These are phyloP conservation scores for Cladosporium sp. DNA, from an alignment of 2,329 filamentous ascomycete genomes.

Conservation along the genomic window DNA sequence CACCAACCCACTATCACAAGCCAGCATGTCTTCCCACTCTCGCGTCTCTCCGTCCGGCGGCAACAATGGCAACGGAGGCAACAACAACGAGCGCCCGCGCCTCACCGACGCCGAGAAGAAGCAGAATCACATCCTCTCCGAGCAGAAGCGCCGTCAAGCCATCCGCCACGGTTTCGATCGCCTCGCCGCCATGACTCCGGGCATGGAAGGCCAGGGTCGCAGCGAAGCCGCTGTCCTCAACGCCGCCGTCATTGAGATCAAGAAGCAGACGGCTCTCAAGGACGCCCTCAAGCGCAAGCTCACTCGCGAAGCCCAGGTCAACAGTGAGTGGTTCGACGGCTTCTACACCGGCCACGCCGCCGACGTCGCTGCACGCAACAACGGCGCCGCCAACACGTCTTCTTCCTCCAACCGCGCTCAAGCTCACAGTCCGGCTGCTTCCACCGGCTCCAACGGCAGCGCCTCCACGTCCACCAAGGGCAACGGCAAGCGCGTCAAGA, in stretches of 20 bases:
- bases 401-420: not conserved
- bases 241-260: slow-evolving; percentile 36
- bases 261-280: slow-evolving; percentile 5
- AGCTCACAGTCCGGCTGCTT: not conserved
- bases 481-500: not conserved
- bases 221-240: slow-evolving; percentile 82
- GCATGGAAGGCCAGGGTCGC: slow-evolving; percentile 74
- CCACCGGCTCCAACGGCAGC: not conserved
- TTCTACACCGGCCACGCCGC: slow-evolving; percentile 17
- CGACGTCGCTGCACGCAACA: not conserved
- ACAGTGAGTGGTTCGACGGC: not conserved
- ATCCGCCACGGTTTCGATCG: slow-evolving; percentile 82
- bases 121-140: slow-evolving; percentile 67
- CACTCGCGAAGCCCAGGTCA: not conserved
- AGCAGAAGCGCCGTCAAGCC: slow-evolving; percentile 64
- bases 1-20: not conserved
- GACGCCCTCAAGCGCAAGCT: slow-evolving; percentile 3
- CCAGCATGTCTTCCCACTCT: not conserved
- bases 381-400: not conserved
- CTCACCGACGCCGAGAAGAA: slow-evolving; percentile 69
- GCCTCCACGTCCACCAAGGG: not conserved
- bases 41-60: slow-evolving; percentile 6
- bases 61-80: not conserved
- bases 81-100: slow-evolving; percentile 40
- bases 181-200: slow-evolving; percentile 74